These are phyloP conservation scores for Trametes cingulata DNA, from an alignment of 768 basidiomycete genomes.

Conservation along the genomic window DNA sequence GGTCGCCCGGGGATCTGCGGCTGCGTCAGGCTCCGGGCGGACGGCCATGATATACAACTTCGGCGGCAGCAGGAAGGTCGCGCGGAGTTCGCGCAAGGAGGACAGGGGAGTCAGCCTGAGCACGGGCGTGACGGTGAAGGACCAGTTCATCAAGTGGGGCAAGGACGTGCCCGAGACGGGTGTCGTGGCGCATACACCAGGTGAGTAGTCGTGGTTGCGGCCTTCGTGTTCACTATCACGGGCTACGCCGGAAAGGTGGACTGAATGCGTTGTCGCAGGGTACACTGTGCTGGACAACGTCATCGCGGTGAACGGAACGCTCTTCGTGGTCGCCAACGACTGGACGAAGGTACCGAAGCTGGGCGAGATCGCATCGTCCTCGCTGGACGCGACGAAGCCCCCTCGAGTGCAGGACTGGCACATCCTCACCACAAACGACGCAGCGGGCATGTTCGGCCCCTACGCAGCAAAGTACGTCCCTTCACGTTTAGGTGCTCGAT, in stretches of 20 bases:
- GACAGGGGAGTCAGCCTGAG: slow-evolving; percentile 26
- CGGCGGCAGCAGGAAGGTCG: slow-evolving; percentile 15
- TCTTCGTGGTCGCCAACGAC: slow-evolving; percentile 75
- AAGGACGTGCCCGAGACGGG: slow-evolving; percentile 54
- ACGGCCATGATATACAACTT: slow-evolving; percentile 28
- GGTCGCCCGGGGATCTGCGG: slow-evolving; percentile 50
- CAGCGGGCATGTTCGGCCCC: slow-evolving; percentile 29
- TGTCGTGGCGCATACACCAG: slow-evolving; percentile 65
- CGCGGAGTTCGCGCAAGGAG: slow-evolving; percentile 19
- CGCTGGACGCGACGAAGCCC: slow-evolving; percentile 37
- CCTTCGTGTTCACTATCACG: too few relatives aligned
- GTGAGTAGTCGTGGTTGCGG: slow-evolving; percentile 38
- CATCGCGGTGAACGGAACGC: slow-evolving; percentile 68
- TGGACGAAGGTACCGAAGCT: slow-evolving; percentile 60
- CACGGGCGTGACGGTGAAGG: slow-evolving; percentile 42
- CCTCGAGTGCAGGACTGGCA: slow-evolving; percentile 60
- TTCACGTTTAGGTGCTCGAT: neutral
- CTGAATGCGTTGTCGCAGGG: slow-evolving; percentile 46
- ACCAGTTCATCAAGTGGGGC: slow-evolving; percentile 59
- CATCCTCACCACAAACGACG: slow-evolving; percentile 27
- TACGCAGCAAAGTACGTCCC: slow-evolving; percentile 32
- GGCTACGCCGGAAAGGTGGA: neutral
- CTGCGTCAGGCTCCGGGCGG: slow-evolving; percentile 28
- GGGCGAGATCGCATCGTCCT: slow-evolving; percentile 47
- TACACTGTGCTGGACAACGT: slow-evolving; percentile 84